phyloP scores from a whole-genome alignment of 495 filamentous ascomycete genomes.

The Chaetomium tenue region DNA sequence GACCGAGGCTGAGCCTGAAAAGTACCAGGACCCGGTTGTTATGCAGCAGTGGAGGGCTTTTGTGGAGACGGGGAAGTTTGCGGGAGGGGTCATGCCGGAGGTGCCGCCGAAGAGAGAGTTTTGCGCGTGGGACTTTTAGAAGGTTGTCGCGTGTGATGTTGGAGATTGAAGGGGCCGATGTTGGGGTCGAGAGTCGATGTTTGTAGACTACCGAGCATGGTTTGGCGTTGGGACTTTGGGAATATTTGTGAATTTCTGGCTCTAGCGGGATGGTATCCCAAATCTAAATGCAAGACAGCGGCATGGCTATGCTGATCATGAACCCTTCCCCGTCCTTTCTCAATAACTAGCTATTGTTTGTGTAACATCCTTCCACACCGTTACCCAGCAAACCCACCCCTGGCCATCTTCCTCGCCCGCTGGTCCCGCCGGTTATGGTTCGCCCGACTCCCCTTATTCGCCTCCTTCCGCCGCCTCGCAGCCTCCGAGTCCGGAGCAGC shows the following conservation, averaged over 20 bases:
- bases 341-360: neutral
- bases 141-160: neutral
- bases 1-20: constrained; percentile 48
- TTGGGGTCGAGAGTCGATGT: too few relatives aligned
- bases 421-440: constrained; percentile 70
- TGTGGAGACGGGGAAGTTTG: constrained; percentile 60
- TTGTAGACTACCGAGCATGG: neutral
- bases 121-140: constrained; percentile 67
- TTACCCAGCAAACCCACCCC: constrained; percentile 34
- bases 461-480: constrained; percentile 61
- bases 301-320: too few relatives aligned
- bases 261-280: neutral
- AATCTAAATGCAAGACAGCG: neutral
- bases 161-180: neutral
- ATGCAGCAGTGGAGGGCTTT: constrained; percentile 59
- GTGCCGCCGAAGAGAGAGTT: constrained; percentile 72
- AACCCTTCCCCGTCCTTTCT: neutral
- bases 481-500: constrained; percentile 54
- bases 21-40: constrained; percentile 48
- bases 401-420: constrained; percentile 73
- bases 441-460: constrained; percentile 59
- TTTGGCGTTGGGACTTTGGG: neutral
- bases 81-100: constrained; percentile 62
- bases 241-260: neutral
- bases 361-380: neutral